A percentile compares a stretch with the other conserved stretches of the same genome.
phyloP scores from a whole-genome alignment of 2,329 filamentous ascomycete genomes.

The Clarireedia monteithiana region DNA sequence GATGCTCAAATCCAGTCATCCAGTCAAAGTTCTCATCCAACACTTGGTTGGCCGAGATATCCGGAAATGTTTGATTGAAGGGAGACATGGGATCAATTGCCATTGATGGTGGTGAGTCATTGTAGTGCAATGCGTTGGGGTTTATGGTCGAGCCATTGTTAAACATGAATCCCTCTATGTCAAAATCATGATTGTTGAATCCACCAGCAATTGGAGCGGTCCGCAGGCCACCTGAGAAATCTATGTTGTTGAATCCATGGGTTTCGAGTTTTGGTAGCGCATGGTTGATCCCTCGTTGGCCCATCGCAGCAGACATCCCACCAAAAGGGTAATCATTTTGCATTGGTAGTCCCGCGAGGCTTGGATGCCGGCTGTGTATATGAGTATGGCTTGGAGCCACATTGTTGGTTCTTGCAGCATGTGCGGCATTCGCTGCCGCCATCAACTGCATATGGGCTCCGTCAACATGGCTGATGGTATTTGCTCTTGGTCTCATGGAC shows the following conservation, averaged over 20 bases:
- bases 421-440: slow-evolving; percentile 44
- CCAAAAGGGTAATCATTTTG: slow-evolving; percentile 59
- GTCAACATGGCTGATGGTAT: slow-evolving; percentile 94
- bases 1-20: slow-evolving; percentile 58
- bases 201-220: slow-evolving; percentile 68
- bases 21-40: slow-evolving; percentile 78
- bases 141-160: slow-evolving; percentile 56
- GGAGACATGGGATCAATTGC: slow-evolving; percentile 54
- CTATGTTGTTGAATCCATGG: slow-evolving; percentile 55
- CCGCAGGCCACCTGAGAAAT: slow-evolving; percentile 60
- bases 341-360: slow-evolving; percentile 59
- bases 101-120: slow-evolving; percentile 64
- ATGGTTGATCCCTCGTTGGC: slow-evolving; percentile 57
- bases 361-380: slow-evolving; percentile 63
- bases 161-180: slow-evolving; percentile 50
- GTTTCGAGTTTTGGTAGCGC: slow-evolving; percentile 81
- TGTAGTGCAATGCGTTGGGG: slow-evolving; percentile 74
- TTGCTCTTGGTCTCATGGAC: slow-evolving; percentile 79
- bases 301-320: slow-evolving; percentile 60
- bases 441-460: slow-evolving; percentile 66
- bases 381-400: slow-evolving; percentile 30
- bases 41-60: slow-evolving; percentile 49
- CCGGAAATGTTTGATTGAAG: slow-evolving; percentile 49
- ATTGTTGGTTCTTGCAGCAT: slow-evolving; percentile 33
- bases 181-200: slow-evolving; percentile 59